Conservation (phyloP, 2,329 filamentous ascomycete species). For the Fusarium paranaense region DNA sequence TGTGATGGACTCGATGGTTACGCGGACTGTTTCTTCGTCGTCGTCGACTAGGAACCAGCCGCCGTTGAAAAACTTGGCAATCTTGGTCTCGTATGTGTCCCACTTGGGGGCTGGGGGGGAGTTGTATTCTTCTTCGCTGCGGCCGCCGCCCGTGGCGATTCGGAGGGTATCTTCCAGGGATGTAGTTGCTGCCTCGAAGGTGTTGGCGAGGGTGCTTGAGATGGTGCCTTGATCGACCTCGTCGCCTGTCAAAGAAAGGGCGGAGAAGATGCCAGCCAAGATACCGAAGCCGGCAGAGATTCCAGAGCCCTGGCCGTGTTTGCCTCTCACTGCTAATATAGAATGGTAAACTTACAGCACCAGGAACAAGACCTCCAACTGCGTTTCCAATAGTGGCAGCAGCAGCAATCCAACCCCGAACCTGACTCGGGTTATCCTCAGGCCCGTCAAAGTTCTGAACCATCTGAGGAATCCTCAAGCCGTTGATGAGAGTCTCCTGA, state of each 20-base stretch:
- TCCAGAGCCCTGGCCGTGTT: background rate
- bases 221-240: constrained; percentile 14
- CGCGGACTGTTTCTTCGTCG: background rate
- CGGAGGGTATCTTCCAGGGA: constrained; percentile 3
- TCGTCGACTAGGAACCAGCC: constrained; percentile 26
- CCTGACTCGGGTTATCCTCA: background rate
- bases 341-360: background rate
- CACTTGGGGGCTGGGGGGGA: constrained; percentile 6
- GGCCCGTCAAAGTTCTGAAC: background rate
- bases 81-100: constrained; percentile 5
- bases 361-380: background rate
- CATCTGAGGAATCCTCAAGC: constrained; percentile 9
- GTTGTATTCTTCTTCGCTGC: background rate
- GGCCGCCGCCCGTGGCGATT: constrained; percentile 8
- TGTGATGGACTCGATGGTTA: constrained; percentile 3
- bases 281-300: background rate
- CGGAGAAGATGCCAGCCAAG: background rate
- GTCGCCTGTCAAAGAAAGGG: background rate
- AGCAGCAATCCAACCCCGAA: constrained; percentile 13
- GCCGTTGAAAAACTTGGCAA: constrained; percentile 28
- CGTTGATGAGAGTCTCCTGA: background rate
- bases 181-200: background rate
- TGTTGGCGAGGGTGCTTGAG: background rate
- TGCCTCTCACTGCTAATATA: background rate
- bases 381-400: constrained; percentile 1